Evolutionary conservation across 2,329 filamentous ascomycete genomes (phyloP).

Genomic region (Epichloe glyceriae): DNA sequence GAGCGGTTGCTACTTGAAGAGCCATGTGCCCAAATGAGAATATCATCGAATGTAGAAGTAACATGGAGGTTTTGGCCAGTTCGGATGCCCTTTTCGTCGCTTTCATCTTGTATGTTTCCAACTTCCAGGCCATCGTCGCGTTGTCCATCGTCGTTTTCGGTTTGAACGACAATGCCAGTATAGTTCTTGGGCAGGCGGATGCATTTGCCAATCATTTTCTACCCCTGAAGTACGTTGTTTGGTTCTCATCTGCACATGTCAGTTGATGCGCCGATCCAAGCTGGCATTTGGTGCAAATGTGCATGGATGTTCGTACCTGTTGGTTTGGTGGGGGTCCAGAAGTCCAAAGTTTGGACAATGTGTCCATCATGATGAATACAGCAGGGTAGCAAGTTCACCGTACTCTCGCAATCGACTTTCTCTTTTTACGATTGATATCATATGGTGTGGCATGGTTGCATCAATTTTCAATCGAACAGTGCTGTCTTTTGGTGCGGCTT

Average conservation of each 20-base stretch:
- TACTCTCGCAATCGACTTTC: slow-evolving; percentile 24
- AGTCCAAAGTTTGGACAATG: slow-evolving; percentile 47
- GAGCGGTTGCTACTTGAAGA: slow-evolving; percentile 41
- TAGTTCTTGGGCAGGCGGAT: slow-evolving; percentile 61
- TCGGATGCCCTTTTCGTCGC: slow-evolving; percentile 14
- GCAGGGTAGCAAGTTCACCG: slow-evolving; percentile 67
- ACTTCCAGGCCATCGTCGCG: slow-evolving; percentile 14
- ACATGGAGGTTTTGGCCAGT: slow-evolving; percentile 25
- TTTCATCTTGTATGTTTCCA: slow-evolving; percentile 18
- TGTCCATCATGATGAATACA: slow-evolving; percentile 67
- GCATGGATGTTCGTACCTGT: slow-evolving; percentile 24
- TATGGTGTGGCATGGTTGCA: slow-evolving; percentile 27
- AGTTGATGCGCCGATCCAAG: background rate
- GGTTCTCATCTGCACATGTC: slow-evolving; percentile 30
- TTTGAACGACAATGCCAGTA: slow-evolving; percentile 44
- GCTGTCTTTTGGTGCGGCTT: background rate
- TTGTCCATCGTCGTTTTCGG: slow-evolving; percentile 24
- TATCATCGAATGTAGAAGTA: slow-evolving; percentile 53
- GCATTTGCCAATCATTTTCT: slow-evolving; percentile 57
- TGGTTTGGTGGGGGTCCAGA: slow-evolving; percentile 52
- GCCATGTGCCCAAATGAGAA: slow-evolving; percentile 82
- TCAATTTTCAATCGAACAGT: background rate
- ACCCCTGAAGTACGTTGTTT: slow-evolving; percentile 61
- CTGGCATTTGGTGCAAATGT: background rate
- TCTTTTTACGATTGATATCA: slow-evolving; percentile 25